These are phyloP conservation scores for Cercophora sp. DNA, from an alignment of 495 filamentous ascomycete genomes.

Conservation along the genomic window DNA sequence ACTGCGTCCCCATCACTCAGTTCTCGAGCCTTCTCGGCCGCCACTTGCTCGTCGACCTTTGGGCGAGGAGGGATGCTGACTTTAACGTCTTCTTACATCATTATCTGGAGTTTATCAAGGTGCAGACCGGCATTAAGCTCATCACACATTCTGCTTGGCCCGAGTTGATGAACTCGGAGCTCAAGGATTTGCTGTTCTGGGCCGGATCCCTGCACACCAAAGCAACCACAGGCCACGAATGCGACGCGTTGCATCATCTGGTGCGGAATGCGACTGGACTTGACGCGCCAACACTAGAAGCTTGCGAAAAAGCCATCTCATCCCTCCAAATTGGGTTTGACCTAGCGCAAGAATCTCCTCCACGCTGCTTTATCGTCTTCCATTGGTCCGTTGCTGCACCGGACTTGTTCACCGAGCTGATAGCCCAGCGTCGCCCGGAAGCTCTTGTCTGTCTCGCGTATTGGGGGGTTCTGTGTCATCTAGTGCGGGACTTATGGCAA, in stretches of 20 bases:
- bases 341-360: constrained; percentile 13
- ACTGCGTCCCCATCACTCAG: constrained; percentile 32
- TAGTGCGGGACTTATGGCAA: constrained; percentile 28
- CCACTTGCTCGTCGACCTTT: constrained; percentile 32
- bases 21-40: constrained; percentile 34
- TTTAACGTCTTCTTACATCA: constrained; percentile 29
- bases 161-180: constrained; percentile 27
- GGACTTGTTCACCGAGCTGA: constrained; percentile 23
- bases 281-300: constrained; percentile 21
- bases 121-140: constrained; percentile 30
- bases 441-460: constrained; percentile 30
- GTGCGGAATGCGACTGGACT: constrained; percentile 19
- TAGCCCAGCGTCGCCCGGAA: constrained; percentile 24
- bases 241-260: constrained; percentile 14
- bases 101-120: constrained; percentile 28
- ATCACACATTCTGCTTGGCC: constrained; percentile 32
- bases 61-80: constrained; percentile 23
- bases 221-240: constrained; percentile 16
- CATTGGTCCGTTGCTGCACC: constrained; percentile 27
- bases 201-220: constrained; percentile 14
- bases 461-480: constrained; percentile 31
- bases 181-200: constrained; percentile 25
- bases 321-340: constrained; percentile 35
- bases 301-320: constrained; percentile 23
- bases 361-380: constrained; percentile 32